phyloP scores from a whole-genome alignment of 441 rosid species.

The Populus hybrid region DNA sequence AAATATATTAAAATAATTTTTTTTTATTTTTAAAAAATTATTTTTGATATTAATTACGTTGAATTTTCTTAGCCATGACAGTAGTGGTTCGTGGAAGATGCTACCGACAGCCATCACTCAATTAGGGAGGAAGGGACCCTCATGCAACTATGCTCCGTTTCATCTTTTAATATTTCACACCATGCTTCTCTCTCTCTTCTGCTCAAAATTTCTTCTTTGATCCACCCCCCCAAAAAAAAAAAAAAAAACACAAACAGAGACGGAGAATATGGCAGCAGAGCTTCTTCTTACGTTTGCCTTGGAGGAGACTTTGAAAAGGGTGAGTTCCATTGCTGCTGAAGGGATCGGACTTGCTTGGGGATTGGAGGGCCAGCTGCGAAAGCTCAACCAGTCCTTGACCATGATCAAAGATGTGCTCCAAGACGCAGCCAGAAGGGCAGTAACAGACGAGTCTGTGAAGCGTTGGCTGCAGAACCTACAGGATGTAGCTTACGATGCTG shows the following conservation, averaged over 20 bases:
- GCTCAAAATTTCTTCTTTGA: not conserved
- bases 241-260: no score
- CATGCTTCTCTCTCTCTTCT: no score
- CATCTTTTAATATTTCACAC: no score
- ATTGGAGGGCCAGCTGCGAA: not conserved
- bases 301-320: not conserved
- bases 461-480: slow-evolving; percentile 22
- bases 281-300: not conserved
- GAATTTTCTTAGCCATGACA: no score
- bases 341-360: not conserved
- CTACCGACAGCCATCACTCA: no score
- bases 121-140: no score
- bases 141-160: no score
- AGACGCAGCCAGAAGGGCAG: slow-evolving; percentile 14
- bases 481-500: slow-evolving; percentile 14
- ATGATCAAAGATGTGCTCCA: slow-evolving; percentile 16
- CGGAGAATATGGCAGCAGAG: not conserved
- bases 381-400: not conserved
- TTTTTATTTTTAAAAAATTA: no score
- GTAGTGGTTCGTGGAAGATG: no score
- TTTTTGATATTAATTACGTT: no score
- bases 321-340: not conserved
- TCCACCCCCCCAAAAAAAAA: not conserved
- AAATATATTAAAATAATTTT: no score
- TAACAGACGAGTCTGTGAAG: not conserved